Evolutionary conservation across 192 early-diverging fungal species (phyloP), one percentile per base, ranked within the genome.

Genomic region (Funneliformis geosporum): DNA sequence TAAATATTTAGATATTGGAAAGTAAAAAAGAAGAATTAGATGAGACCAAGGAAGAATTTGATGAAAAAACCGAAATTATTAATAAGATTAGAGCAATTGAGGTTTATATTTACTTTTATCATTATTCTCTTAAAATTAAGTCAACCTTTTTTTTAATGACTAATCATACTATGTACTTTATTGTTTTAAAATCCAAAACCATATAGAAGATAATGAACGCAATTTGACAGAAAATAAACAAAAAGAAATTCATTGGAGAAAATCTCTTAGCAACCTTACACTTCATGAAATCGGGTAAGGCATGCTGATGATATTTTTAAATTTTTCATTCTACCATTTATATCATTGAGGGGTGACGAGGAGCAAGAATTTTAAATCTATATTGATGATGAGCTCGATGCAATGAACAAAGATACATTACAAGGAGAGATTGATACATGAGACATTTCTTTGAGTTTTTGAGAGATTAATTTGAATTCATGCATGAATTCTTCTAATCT

Each of bases 361-460:
- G 85, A 89, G 27, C 83, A 83, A 28, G 80, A 83, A 42, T 84
- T 97, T 11, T 84, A 84, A 21, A 81, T 84, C 27, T 93, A 89
- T 65, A 80, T 89, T 1, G 85, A 86, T 9, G 90, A 92, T 6
- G 90, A 94, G 65, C 81, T 96, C 46, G 88, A 84, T 0, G 87
- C 84, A 64, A 82, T 96, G 25, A 91, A 94, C 71, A 88, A 91
- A 39, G 83, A 90, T n/a, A 79, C 81, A 1, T 82, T 97, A 38
- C 88, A 93, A 68, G 83, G 83, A 8, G 90, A 93, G 18, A 94
- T 98, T 74, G 88, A 91, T 18, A 84, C 87, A 68, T 80, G 95
- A 1, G n/a, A n/a, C n/a, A n/a, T 38, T 43, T 43, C 42, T 55
- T 55, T 5, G 18, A 21, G 85, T 87, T 69, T 80, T 55, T 55